phyloP scores from a whole-genome alignment of 805 yeast genomes.

The Ascoidea asiatica region DNA sequence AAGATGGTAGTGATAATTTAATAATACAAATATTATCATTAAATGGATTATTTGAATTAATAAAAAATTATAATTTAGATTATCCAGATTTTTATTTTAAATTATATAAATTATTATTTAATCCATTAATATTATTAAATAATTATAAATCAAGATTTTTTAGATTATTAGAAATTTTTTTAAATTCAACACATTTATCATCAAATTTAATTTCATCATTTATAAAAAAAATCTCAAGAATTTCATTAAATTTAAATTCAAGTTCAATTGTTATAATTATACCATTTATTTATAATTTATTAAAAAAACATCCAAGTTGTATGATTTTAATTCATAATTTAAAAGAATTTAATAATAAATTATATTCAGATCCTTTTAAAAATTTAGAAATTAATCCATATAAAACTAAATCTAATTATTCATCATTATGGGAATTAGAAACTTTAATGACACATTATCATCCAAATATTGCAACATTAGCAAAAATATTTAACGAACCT shows the following conservation, averaged over 20 bases:
- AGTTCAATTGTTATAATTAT: constrained; percentile 76
- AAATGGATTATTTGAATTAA: constrained; percentile 77
- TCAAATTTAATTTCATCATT: constrained; percentile 78
- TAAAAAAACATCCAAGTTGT: constrained; percentile 89
- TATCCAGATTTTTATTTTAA: constrained; percentile 83
- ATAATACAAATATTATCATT: constrained; percentile 64
- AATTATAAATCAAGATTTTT: constrained; percentile 78
- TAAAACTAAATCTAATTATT: constrained; percentile 62
- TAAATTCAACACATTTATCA: constrained; percentile 79
- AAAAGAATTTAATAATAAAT: constrained; percentile 17
- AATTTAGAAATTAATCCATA: constrained; percentile 58
- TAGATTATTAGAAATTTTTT: constrained; percentile 73
- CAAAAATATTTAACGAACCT: constrained; percentile 80
- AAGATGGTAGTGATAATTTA: constrained; percentile 19
- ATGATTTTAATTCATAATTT: constrained; percentile 68
- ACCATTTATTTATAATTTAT: constrained; percentile 82
- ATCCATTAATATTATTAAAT: constrained; percentile 62
- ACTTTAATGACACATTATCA: constrained; percentile 76
- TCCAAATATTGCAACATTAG: constrained; percentile 88
- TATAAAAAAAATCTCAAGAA: constrained; percentile 67
- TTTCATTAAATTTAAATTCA: constrained; percentile 70
- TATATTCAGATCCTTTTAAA: constrained; percentile 53
- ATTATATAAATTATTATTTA: constrained; percentile 58
- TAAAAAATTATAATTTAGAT: constrained; percentile 72
- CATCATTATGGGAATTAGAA: constrained; percentile 88